These are phyloP conservation scores for Dendrobium chrysotoxum DNA, from an alignment of 106 monocot genomes.

Conservation along the genomic window DNA sequence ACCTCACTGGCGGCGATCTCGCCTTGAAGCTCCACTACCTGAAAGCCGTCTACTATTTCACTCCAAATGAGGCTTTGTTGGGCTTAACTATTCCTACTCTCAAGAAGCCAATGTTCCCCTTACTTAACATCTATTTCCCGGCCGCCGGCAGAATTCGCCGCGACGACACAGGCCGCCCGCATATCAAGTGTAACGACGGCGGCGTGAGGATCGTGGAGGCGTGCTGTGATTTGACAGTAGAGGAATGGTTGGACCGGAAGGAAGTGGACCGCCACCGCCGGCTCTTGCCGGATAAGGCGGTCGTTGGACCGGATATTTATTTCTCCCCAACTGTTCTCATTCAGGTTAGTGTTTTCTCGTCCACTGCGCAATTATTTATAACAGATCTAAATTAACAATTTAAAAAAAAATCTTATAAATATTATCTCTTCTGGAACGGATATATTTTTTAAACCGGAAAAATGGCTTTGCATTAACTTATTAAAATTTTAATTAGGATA, in stretches of 20 bases:
- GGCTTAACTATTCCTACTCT: slow-evolving; percentile 11
- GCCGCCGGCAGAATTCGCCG: slow-evolving; percentile 45
- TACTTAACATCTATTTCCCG: slow-evolving; percentile 27
- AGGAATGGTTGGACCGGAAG: slow-evolving; percentile 34
- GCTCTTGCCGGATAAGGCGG: slow-evolving; percentile 36
- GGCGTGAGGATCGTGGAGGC: slow-evolving; percentile 66
- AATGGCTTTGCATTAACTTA: no score
- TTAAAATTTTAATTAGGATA: no score
- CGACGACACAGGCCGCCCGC: slow-evolving; percentile 30
- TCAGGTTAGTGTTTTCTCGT: slow-evolving; percentile 35
- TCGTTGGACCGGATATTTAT: slow-evolving; percentile 50
- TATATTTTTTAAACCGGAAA: no score
- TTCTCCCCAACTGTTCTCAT: slow-evolving; percentile 59
- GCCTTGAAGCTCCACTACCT: slow-evolving; percentile 15
- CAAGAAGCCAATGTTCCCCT: slow-evolving; percentile 54
- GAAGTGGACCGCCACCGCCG: slow-evolving; percentile 4
- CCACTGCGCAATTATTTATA: no score
- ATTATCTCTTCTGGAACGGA: no score
- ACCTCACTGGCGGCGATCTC: slow-evolving; percentile 4
- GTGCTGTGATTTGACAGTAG: slow-evolving; percentile 22
- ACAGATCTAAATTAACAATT: no score
- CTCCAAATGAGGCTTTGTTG: neutral
- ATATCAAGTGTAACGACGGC: slow-evolving; percentile 64
- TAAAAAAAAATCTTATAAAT: no score
- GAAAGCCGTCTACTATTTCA: slow-evolving; percentile 3